phyloP scores from a whole-genome alignment of 108 stramenopile genomes.

The Parmales sp. region DNA sequence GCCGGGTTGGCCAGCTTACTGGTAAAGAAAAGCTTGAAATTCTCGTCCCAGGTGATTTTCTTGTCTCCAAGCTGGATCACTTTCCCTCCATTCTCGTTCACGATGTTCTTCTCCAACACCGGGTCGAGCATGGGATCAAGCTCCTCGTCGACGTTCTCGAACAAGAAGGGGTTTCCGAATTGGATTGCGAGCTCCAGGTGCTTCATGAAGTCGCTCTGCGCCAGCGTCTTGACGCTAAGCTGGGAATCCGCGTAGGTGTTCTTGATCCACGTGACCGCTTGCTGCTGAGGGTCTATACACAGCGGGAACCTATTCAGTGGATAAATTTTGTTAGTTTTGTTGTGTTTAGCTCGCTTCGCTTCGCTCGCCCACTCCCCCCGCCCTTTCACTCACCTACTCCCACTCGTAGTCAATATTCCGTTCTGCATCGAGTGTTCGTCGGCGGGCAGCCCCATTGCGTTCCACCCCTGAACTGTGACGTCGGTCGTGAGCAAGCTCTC shows the following conservation, averaged over 20 bases:
- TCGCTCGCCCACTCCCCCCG: no score
- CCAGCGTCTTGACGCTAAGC: constrained; percentile 44
- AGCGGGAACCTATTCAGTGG: constrained; percentile 63
- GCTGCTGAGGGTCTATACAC: constrained; percentile 62
- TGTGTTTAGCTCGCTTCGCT: no score
- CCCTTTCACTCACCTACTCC: no score
- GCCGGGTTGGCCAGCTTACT: constrained; percentile 58
- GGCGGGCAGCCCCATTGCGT: constrained; percentile 50
- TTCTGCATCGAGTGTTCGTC: constrained; percentile 58
- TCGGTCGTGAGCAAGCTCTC: constrained; percentile 44
- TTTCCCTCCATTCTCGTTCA: constrained; percentile 28
- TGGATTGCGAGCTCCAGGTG: constrained; percentile 61
- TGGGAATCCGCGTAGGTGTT: constrained; percentile 40
- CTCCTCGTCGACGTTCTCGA: constrained; percentile 58
- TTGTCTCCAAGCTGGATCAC: constrained; percentile 52
- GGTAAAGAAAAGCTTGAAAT: constrained; percentile 53
- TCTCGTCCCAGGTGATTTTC: constrained; percentile 47
- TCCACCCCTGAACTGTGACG: constrained; percentile 51
- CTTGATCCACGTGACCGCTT: constrained; percentile 61
- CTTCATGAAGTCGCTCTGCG: constrained; percentile 61
- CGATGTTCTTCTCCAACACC: constrained; percentile 47
- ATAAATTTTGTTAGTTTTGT: no score
- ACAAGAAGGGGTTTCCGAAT: constrained; percentile 60
- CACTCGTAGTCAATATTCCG: constrained; percentile 52
- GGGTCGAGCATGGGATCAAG: constrained; percentile 63